phyloP scores from a whole-genome alignment of 352 stramenopile genomes.

The Globisporangium nunn region DNA sequence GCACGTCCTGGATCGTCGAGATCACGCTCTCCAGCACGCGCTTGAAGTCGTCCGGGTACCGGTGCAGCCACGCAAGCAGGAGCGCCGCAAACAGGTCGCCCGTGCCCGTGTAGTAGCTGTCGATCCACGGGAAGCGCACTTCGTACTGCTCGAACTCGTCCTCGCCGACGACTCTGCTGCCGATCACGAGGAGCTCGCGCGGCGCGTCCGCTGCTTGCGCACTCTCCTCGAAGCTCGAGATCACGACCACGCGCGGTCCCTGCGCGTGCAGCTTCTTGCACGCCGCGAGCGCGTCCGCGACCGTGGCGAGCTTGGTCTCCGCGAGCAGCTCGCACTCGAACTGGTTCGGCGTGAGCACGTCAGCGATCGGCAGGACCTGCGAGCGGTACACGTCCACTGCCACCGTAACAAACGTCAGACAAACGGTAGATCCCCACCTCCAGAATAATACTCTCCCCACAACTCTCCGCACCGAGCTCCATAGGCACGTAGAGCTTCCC shows the following conservation, averaged over 20 bases:
- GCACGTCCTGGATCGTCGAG: constrained; percentile 75
- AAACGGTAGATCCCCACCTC: neutral
- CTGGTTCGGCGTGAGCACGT: constrained; percentile 83
- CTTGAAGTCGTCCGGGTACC: constrained; percentile 54
- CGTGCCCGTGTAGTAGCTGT: constrained; percentile 81
- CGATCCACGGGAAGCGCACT: constrained; percentile 67
- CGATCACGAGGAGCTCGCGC: constrained; percentile 61
- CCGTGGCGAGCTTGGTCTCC: constrained; percentile 52
- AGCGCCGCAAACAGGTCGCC: constrained; percentile 78
- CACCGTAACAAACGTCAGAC: neutral
- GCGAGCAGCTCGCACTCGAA: constrained; percentile 82
- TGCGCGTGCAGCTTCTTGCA: constrained; percentile 71
- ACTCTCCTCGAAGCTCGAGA: constrained; percentile 73
- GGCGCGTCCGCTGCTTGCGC: constrained; percentile 24
- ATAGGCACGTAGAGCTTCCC: constrained; percentile 75
- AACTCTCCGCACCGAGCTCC: constrained; percentile 56
- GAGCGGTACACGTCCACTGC: constrained; percentile 75
- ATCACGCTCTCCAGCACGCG: constrained; percentile 66
- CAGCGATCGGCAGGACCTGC: constrained; percentile 70
- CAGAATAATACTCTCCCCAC: constrained; percentile 17
- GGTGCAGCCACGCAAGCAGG: constrained; percentile 74
- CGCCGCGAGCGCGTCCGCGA: constrained; percentile 56
- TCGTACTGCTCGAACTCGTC: constrained; percentile 64
- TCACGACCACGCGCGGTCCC: constrained; percentile 70
- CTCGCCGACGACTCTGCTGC: constrained; percentile 32